Base-by-base conservation (phyloP, 495 filamentous ascomycete genomes). In the Penicillium antarcticum region DNA sequence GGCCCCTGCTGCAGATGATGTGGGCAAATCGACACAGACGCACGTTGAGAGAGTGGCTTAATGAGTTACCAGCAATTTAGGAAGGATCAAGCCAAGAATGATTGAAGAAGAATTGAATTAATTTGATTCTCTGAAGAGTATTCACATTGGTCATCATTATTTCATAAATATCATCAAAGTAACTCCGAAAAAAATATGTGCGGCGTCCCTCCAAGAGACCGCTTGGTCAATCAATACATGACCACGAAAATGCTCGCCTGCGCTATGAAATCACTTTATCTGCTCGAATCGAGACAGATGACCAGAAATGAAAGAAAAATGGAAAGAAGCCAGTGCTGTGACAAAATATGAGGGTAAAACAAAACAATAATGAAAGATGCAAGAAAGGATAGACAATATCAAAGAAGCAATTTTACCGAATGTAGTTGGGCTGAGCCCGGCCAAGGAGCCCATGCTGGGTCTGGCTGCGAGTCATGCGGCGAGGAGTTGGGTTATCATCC, bases 391-490 rank as follows among this genome's bases (percentile, higher is more conserved):
- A 1, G 26, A n/a, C 5, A 49, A 47, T 13, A 14, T 12, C 34
- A 46, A 18, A 36, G n/a, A n/a, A 52, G 26, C 26, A 32, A 26
- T 7, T 8, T n/a, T 23, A 57, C 12, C 24, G 36, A 18, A 44
- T 19, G 19, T 36, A 38, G 16, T 43, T 58, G 6, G 48, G 16
- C 31, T 38, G 16, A 42, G 52, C 45, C 2, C 48, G 56, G 17
- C 55, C 45, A 21, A 47, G 40, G 13, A 59, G 14, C 5, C 58
- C 57, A 39, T 61, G 58, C 45, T 70, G 59, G 13, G 69, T 71
- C 50, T 75, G 73, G 46, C 71, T 76, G 12, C 71, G 67, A 16
- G 71, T 76, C 45, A 74, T 58, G 21, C 71, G 71, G 14, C 66
- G 65, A 23, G 62, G 40, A 32, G 49, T 44, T 18, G 70, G 69